phyloP scores from a whole-genome alignment of 2,329 filamentous ascomycete genomes.

The Fusarium sp. region DNA sequence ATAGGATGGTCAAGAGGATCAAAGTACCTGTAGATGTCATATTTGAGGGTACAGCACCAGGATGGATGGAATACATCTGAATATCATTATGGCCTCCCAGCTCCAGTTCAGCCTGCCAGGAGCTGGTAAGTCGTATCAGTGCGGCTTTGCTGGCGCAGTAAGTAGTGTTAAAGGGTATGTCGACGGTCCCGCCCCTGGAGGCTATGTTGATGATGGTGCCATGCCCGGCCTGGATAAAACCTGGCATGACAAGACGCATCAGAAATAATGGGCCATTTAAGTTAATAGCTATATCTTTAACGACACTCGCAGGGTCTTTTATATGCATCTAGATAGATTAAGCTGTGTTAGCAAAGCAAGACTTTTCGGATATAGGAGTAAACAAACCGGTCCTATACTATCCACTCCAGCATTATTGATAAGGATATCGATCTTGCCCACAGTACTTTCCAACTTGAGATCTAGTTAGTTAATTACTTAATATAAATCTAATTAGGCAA shows the following conservation, averaged over 20 bases:
- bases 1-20: background rate
- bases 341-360: background rate
- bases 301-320: background rate
- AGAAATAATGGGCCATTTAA: background rate
- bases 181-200: background rate
- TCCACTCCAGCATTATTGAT: background rate
- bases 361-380: background rate
- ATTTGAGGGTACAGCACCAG: background rate
- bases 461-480: background rate
- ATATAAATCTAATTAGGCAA: background rate
- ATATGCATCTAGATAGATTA: background rate
- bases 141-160: background rate
- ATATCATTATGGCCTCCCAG: background rate
- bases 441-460: background rate
- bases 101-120: background rate
- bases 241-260: background rate
- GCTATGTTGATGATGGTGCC: background rate
- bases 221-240: background rate
- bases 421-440: background rate
- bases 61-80: background rate
- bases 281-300: background rate
- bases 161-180: background rate
- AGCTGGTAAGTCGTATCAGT: background rate
- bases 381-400: background rate
- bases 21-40: background rate